These are phyloP conservation scores for Papiliotrema flavescens DNA, from an alignment of 1,284 basidiomycete species.

Conservation along the genomic window DNA sequence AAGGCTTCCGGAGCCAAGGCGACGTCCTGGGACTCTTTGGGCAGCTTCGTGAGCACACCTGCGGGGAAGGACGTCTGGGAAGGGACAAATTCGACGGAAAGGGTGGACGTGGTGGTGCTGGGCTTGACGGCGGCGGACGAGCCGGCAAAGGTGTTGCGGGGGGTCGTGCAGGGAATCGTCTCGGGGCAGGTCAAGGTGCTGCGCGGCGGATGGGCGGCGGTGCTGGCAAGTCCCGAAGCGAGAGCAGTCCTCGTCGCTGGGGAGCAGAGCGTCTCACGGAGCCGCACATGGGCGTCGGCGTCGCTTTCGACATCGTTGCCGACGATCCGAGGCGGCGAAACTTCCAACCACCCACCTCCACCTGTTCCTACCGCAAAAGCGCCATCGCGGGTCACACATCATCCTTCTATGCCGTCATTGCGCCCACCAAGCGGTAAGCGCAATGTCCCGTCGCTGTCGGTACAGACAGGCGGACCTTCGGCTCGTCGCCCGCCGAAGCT, in stretches of 20 bases:
- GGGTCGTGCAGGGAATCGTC: conserved; percentile 22
- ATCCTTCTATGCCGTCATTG: conserved; percentile 29
- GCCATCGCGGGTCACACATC: conserved; percentile 14
- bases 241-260: conserved; percentile 9
- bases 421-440: conserved; percentile 10
- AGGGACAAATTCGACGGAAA: conserved; percentile 40
- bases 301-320: neutral
- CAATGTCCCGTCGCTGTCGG: conserved; percentile 26
- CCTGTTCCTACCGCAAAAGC: conserved; percentile 12
- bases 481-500: conserved; percentile 36
- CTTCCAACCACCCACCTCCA: conserved; percentile 15
- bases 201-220: conserved; percentile 34
- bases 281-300: neutral
- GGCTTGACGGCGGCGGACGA: conserved; percentile 31
- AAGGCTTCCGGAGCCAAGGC: conserved; percentile 57
- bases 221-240: conserved; percentile 10
- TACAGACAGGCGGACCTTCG: conserved; percentile 11
- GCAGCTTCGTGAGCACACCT: conserved; percentile 73
- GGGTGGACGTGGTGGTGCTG: conserved; percentile 44
- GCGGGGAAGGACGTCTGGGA: conserved; percentile 67
- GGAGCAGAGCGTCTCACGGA: neutral
- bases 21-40: conserved; percentile 58
- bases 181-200: conserved; percentile 24
- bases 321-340: neutral
- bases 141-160: conserved; percentile 15